Evolutionary conservation across 1,284 basidiomycete genomes (phyloP).

Genomic region (Fistulina hepatica): DNA sequence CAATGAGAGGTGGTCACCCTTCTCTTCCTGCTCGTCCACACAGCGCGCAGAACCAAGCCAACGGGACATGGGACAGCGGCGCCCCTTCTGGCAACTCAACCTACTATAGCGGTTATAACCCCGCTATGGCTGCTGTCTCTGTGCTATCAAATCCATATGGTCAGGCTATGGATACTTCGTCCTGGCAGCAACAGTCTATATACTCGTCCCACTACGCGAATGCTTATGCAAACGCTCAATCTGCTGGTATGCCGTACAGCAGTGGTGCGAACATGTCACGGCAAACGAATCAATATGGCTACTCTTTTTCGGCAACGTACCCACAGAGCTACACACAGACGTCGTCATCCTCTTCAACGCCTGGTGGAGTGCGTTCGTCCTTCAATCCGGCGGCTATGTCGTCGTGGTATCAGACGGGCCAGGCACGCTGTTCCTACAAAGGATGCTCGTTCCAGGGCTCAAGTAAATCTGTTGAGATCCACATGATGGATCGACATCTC

Average conservation of each 20-base stretch:
- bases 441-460: conserved; percentile 70
- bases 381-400: conserved; percentile 14
- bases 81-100: too few relatives aligned
- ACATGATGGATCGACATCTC: conserved; percentile 87
- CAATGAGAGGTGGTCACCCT: not conserved
- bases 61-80: too few relatives aligned
- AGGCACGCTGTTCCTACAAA: conserved; percentile 48
- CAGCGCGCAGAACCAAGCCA: not conserved
- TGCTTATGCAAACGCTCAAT: conserved; percentile 30
- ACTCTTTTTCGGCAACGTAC: too few relatives aligned
- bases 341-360: conserved; percentile 47
- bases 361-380: too few relatives aligned
- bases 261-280: too few relatives aligned
- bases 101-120: not conserved
- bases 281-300: too few relatives aligned
- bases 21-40: not conserved
- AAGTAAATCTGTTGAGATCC: conserved; percentile 63
- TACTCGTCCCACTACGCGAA: conserved; percentile 48
- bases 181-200: conserved; percentile 8
- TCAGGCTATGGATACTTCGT: conserved; percentile 18
- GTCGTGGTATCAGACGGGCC: conserved; percentile 56
- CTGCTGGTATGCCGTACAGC: too few relatives aligned
- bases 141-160: conserved; percentile 10
- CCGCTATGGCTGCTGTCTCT: conserved; percentile 2
- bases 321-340: conserved; percentile 32